Evolutionary conservation across 495 filamentous ascomycete genomes (phyloP), one percentile per base, ranked within the genome.

Genomic region (Aspergillus carlsbadensis): DNA sequence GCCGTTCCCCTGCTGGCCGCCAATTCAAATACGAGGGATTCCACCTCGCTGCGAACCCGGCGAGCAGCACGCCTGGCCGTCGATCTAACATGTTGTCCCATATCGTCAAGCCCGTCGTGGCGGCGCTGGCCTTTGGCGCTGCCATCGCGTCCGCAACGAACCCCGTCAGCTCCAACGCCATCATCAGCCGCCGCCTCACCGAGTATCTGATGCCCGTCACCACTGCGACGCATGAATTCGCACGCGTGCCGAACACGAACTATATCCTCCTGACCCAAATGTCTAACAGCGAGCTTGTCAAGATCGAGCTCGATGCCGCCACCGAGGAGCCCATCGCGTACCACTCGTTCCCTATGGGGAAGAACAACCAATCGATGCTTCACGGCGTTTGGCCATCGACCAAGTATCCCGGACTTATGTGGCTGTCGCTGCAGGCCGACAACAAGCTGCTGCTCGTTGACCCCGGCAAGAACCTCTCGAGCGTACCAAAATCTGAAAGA

Each of bases 391-490:
- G 61, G 61, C 57, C 61, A 3, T 64, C 61, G 18, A 56, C 54
- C 0, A 26, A 49, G 1, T 52, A 64, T 43, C 61, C 61, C n/a
- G 61, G 61, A 15, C 24, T 45, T 53, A 64, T 64, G 61, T 64
- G 61, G 61, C 40, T 64, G 37, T 55, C 61, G 8, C 54, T 64
- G 43, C 61, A 64, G 44, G 57, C 24, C 14, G 61, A 64, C 6
- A 64, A 64, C 50, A 50, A 64, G 57, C 57, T 64, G 29, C 39
- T 64, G 10, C 61, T 64, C n/a, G 57, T 64, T 10, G 61, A 64
- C 33, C 61, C 61, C 17, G 61, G 61, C 36, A 41, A 57, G 34
- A 44, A 54, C 37, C 61, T 64, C 35, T 35, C 57, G 15, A 51
- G 42, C 21, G n/a, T 15, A 11, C 61, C 61, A 7, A 24, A 47